A percentile compares a stretch with the other conserved stretches of the same genome.
Conservation (phyloP, 2,329 filamentous ascomycete species). For the Aschersonia sp. region DNA sequence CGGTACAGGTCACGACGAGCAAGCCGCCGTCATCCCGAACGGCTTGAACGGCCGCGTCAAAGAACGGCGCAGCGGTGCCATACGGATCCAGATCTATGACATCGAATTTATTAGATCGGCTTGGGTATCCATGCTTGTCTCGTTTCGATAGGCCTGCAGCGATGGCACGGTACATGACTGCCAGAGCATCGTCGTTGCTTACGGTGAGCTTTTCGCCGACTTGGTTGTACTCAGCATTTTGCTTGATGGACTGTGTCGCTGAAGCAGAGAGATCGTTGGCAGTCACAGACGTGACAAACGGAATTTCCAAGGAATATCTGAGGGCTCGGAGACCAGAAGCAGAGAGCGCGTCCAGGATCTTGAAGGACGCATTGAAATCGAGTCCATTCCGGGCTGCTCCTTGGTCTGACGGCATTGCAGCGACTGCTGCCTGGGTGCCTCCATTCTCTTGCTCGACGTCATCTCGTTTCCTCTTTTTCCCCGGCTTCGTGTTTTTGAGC, state of each 20-base stretch:
- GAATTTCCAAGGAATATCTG: slow-evolving; percentile 82
- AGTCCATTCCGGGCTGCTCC: slow-evolving; percentile 12
- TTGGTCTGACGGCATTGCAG: slow-evolving; percentile 4
- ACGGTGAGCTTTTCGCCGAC: slow-evolving; percentile 57
- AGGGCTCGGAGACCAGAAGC: slow-evolving; percentile 84
- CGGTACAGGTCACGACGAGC: slow-evolving; percentile 90
- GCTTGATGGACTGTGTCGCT: slow-evolving; percentile 66
- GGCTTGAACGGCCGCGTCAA: slow-evolving; percentile 80
- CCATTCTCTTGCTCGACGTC: slow-evolving; percentile 8
- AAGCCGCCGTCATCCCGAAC: slow-evolving; percentile 74
- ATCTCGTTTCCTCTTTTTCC: slow-evolving; percentile 33
- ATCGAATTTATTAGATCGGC: slow-evolving; percentile 51
- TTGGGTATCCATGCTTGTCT: slow-evolving; percentile 22
- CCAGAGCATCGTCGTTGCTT: slow-evolving; percentile 69
- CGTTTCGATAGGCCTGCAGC: slow-evolving; percentile 33
- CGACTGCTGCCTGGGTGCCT: slow-evolving; percentile 1
- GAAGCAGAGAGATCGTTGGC: slow-evolving; percentile 77
- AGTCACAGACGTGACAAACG: slow-evolving; percentile 66
- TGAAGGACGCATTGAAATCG: slow-evolving; percentile 38
- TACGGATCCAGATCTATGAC: slow-evolving; percentile 96
- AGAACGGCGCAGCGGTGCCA: slow-evolving; percentile 80
- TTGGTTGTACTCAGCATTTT: slow-evolving; percentile 74
- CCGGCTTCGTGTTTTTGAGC: slow-evolving; percentile 24
- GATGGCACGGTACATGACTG: slow-evolving; percentile 73
- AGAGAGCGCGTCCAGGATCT: slow-evolving; percentile 88